Evolutionary conservation across 2,329 filamentous ascomycete genomes (phyloP), one percentile per base, ranked within the genome.

Genomic region (Keithomyces neogunnii): DNA sequence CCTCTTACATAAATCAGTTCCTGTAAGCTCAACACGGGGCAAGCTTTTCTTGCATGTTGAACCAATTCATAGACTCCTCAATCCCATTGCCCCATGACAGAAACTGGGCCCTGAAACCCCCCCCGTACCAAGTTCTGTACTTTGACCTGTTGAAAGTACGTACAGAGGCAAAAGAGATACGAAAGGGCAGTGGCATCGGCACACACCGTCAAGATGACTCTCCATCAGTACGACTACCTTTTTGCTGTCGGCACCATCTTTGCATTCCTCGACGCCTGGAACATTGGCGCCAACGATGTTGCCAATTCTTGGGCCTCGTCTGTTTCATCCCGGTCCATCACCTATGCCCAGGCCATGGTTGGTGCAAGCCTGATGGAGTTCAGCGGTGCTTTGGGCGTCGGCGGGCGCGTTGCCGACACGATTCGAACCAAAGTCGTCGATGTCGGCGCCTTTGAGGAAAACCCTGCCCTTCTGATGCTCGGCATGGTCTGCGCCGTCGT

Each of bases 271-370:
- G 82, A 85, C 63, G 81, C 81, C 49, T 85, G 78, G 77, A 85
- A 83, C 62, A 83, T 59, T 66, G 70, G 69, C 58, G 68, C 62
- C 64, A 73, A 82, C 69, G 85, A 88, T 84, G 84, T 88, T 53
- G 85, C 85, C 66, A 89, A 88, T 72, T 80, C 84, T 2, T 89
- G 82, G 80, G 84, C 84, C n/a, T 86, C 82, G 35, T 84, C 80
- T 56, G 85, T 88, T 53, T 85, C 82, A 1, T 87, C 85, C 3
- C 74, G 84, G 39, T 87, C 85, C 53, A 66, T 86, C 42, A 76
- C 77, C 19, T 78, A 83, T 63, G 55, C 76, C 49, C 80, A 84
- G 63, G 81, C 78, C 56, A 80, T 81, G 78, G 57, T 75, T 10
- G 67, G 80, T 31, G 80, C 76, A 38, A 73, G 75, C 44, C 61